Conservation (phyloP, 2,329 filamentous ascomycete species). For the Hypomyces perniciosus region DNA sequence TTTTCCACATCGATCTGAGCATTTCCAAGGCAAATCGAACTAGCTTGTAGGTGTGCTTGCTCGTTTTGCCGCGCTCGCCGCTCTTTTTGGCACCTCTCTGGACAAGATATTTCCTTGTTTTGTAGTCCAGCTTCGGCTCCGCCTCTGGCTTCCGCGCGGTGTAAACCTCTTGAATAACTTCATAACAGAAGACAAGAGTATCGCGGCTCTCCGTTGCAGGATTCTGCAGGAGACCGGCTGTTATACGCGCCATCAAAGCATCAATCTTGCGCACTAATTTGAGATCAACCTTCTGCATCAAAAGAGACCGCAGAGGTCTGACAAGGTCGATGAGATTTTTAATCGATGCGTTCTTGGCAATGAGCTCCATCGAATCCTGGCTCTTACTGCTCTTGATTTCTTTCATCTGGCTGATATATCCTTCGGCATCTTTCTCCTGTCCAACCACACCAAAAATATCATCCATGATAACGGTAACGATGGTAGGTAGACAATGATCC, state of each 20-base stretch:
- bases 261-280: constrained; percentile 86
- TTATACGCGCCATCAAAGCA: constrained; percentile 75
- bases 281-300: constrained; percentile 78
- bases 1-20: constrained; percentile 76
- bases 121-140: constrained; percentile 53
- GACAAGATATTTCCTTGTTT: constrained; percentile 68
- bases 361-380: constrained; percentile 91
- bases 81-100: constrained; percentile 73
- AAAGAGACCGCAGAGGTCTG: constrained; percentile 67
- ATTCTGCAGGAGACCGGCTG: constrained; percentile 77
- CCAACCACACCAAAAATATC: constrained; percentile 91
- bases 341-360: constrained; percentile 77
- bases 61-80: constrained; percentile 63
- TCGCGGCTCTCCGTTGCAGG: constrained; percentile 71
- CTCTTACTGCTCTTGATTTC: constrained; percentile 98
- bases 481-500: constrained; percentile 75
- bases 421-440: constrained; percentile 94
- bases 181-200: constrained; percentile 89
- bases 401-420: constrained; percentile 92
- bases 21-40: constrained; percentile 83
- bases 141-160: constrained; percentile 49
- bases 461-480: constrained; percentile 87
- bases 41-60: constrained; percentile 81
- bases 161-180: constrained; percentile 85
- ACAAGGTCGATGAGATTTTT: constrained; percentile 68